phyloP scores from a whole-genome alignment of 139 green algal species.

The Coccomyxa sp. region DNA sequence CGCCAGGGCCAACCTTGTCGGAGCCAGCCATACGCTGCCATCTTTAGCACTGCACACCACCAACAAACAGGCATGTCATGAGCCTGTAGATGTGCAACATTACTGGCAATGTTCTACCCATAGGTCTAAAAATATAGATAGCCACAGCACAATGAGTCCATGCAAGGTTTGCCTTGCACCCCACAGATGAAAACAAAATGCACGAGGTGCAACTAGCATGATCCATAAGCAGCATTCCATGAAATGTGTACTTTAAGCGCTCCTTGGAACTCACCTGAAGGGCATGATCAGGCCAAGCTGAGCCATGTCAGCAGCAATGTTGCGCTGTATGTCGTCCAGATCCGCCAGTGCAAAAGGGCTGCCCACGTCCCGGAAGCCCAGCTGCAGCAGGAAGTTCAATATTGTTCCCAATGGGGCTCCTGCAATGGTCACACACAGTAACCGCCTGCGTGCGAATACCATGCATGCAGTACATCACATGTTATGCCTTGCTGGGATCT shows the following conservation, averaged over 20 bases:
- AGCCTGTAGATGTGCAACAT: no score
- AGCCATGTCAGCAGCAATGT: slow-evolving; percentile 65
- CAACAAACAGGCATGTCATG: background rate
- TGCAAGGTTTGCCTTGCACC: no score
- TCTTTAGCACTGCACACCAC: slow-evolving; percentile 10
- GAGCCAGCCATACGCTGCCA: slow-evolving; percentile 43
- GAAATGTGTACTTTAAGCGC: no score
- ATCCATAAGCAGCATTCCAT: no score
- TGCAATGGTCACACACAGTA: background rate
- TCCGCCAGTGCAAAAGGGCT: slow-evolving; percentile 32
- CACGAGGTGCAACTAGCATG: no score
- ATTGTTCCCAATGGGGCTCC: slow-evolving; percentile 40
- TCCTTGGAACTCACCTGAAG: slow-evolving; percentile 27
- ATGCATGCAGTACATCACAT: background rate
- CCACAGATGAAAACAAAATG: no score
- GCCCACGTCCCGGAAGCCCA: slow-evolving; percentile 66
- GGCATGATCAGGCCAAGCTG: slow-evolving; percentile 73
- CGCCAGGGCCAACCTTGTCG: slow-evolving; percentile 59
- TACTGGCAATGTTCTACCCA: no score
- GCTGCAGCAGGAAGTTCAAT: slow-evolving; percentile 81
- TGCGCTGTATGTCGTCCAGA: slow-evolving; percentile 34
- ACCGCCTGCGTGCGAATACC: background rate
- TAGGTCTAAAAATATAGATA: no score
- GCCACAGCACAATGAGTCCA: no score
- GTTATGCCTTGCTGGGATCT: background rate